phyloP scores from a whole-genome alignment of 352 stramenopile species.

The Phytophthora europaea region DNA sequence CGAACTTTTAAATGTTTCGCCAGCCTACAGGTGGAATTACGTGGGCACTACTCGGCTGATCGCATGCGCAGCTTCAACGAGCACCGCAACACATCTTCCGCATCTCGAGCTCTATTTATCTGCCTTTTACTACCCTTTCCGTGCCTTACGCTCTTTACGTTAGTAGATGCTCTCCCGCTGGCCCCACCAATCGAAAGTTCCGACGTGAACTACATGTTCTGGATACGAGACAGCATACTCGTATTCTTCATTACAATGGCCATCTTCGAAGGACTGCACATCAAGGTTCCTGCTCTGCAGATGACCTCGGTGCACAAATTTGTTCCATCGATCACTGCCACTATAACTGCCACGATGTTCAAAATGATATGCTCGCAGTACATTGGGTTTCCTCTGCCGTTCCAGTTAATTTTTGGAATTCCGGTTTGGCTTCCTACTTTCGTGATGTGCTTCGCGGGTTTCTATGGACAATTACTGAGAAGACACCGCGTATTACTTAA shows the following conservation, averaged over 20 bases:
- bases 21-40: not conserved
- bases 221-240: not conserved
- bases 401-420: constrained; percentile 2
- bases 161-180: not conserved
- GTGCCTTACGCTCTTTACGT: not conserved
- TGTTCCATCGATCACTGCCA: not conserved
- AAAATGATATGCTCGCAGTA: not conserved
- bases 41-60: not conserved
- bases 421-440: not conserved
- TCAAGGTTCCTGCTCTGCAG: not conserved
- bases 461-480: not conserved
- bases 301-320: not conserved
- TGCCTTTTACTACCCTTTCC: not conserved
- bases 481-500: not conserved
- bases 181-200: not conserved
- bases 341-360: not conserved
- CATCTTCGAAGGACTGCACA: not conserved
- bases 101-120: not conserved
- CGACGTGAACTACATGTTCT: not conserved
- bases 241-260: not conserved
- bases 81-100: not conserved
- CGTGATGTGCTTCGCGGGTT: not conserved
- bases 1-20: not conserved
- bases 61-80: not conserved
- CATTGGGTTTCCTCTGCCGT: not conserved